These are phyloP conservation scores for Aspergillus mulundensis DNA, from an alignment of 495 filamentous ascomycete species.

Conservation along the genomic window DNA sequence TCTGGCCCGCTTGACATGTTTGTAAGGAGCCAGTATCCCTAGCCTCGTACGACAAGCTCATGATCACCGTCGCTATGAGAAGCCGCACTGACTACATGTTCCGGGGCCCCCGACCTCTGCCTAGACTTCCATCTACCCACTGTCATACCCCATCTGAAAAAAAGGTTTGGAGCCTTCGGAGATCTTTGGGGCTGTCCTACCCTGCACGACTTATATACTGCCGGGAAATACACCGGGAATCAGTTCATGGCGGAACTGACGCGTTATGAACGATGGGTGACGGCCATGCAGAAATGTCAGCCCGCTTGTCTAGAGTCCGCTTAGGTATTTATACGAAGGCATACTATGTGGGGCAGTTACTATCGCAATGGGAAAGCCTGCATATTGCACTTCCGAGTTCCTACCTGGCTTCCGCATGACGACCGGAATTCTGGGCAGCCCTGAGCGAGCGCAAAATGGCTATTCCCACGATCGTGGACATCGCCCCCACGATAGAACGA, in stretches of 20 bases:
- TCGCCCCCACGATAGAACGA: neutral
- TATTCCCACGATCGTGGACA: neutral
- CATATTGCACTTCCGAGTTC: neutral
- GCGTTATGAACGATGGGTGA: neutral
- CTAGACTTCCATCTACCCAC: neutral
- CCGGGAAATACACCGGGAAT: neutral
- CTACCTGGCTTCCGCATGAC: neutral
- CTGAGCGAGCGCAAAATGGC: neutral
- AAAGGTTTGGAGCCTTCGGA: neutral
- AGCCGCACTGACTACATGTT: neutral
- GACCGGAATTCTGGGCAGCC: neutral
- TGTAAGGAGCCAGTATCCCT: neutral
- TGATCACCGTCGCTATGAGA: neutral
- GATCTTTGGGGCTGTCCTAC: constrained; percentile 3
- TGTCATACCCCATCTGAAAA: neutral
- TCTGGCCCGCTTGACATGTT: neutral
- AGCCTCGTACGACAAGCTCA: neutral
- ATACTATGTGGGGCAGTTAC: neutral
- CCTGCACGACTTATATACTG: neutral
- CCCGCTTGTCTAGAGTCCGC: neutral
- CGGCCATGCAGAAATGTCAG: neutral
- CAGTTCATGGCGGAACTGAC: neutral
- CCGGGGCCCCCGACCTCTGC: neutral
- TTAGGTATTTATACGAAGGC: no score
- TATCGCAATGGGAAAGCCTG: neutral